Base-by-base conservation (phyloP, 2,329 filamentous ascomycete species). In the Ceratocystis ficicola region DNA sequence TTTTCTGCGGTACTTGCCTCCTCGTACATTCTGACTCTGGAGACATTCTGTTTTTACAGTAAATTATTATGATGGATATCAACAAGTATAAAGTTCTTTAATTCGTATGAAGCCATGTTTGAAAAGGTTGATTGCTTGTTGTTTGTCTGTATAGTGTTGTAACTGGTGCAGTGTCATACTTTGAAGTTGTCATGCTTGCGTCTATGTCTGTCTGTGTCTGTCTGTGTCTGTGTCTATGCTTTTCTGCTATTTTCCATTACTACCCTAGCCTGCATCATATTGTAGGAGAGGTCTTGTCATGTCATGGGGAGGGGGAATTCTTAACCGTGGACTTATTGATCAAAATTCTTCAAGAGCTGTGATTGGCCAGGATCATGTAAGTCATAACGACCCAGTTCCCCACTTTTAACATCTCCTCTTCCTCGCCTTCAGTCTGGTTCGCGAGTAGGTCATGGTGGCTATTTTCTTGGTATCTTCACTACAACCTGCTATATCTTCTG, bases 301-400 rank as follows among this genome's bases (percentile, higher is more conserved):
- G 32, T 36, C 32, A 36, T 36, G 36, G 36, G 36, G 12, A 41
- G 36, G 36, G 10, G 36, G 36, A 12, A 41, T 41, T 41, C 36
- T 41, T 41, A 12, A 12, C 36, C 12, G 4, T 41, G 36, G 10
- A 25, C 10, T 55, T 55, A 30, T 15, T 15, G 20, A 6, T 20
- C 50, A 22, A 25, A 20, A 6, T 5, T 15, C 25, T 32, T 59
- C 7, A 17, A 28, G 28, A 3, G 28, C 28, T 59, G 25, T 59
- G 55, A 59, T 59, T 59, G 55, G 55, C 28, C 28, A 22, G 17
- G 30, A 17, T 15, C 55, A 25, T 59, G 55, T 59, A 59, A 59
- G 55, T 59, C 25, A 10, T 17, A 3, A 10, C 3, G 3, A 25
- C 10, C 20, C 8, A 20, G 55, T 57, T 41, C 55, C 8, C 55